Evolutionary conservation across 805 yeast genomes (phyloP).

Genomic region (Saccharomycopsis sp.): DNA sequence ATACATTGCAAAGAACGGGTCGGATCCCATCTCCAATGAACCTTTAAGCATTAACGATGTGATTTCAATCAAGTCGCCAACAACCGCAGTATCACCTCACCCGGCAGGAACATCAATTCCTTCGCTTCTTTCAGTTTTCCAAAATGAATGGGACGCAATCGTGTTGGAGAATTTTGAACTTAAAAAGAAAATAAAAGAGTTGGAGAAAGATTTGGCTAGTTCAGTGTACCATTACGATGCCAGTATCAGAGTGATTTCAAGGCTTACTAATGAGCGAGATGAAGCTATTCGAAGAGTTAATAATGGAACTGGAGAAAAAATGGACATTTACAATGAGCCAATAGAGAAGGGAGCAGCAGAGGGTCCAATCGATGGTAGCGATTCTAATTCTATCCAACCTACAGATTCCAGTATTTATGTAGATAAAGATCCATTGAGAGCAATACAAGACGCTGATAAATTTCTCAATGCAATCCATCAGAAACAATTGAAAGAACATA

Average conservation of each 20-base stretch:
- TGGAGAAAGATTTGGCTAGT: constrained; percentile 67
- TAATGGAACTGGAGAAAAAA: constrained; percentile 3
- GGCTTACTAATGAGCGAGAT: constrained; percentile 67
- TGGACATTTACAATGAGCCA: neutral
- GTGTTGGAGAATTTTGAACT: constrained; percentile 74
- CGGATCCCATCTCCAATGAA: constrained; percentile 71
- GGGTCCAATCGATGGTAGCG: neutral
- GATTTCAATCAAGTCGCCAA: constrained; percentile 32
- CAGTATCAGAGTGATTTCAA: constrained; percentile 78
- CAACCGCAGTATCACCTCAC: constrained; percentile 4
- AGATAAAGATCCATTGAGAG: constrained; percentile 5
- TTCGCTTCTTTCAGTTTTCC: constrained; percentile 62
- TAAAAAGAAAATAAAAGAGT: constrained; percentile 58
- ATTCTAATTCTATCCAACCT: neutral
- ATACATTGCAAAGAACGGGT: constrained; percentile 56
- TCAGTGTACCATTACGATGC: constrained; percentile 86
- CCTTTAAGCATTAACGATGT: constrained; percentile 54
- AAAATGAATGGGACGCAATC: constrained; percentile 84
- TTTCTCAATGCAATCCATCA: constrained; percentile 18
- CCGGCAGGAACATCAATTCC: constrained; percentile 66
- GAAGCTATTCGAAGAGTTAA: constrained; percentile 51
- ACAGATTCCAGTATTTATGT: neutral
- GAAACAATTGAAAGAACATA: constrained; percentile 20
- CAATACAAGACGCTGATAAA: constrained; percentile 18
- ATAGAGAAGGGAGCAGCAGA: neutral